Evolutionary conservation across 148 eudicot species (phyloP).

Genomic region (Rheum nobile): DNA sequence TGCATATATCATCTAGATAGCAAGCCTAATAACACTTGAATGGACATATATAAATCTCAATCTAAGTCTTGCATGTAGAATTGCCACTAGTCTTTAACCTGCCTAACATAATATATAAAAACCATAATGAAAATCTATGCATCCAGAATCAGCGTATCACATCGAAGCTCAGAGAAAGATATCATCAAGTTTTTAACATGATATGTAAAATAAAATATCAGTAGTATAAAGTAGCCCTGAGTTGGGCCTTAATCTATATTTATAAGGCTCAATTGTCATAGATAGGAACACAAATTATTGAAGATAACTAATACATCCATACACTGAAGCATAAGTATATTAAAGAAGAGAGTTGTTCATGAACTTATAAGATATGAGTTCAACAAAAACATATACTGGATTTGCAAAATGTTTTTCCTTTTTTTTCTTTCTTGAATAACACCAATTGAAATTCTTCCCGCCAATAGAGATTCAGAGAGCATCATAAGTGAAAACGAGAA

Average conservation of each 20-base stretch:
- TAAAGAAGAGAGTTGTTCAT: neutral
- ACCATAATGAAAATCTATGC: neutral
- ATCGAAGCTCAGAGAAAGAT: neutral
- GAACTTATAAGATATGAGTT: neutral
- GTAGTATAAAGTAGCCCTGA: neutral
- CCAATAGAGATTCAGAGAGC: slow-evolving; percentile 3
- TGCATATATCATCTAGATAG: neutral
- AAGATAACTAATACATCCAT: neutral
- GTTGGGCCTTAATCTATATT: neutral
- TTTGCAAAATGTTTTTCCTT: slow-evolving; percentile 92
- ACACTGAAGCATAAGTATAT: neutral
- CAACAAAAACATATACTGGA: slow-evolving; percentile 37
- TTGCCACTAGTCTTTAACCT: neutral
- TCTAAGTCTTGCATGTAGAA: neutral
- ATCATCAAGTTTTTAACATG: neutral
- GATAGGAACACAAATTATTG: neutral
- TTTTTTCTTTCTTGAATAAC: slow-evolving; percentile 75
- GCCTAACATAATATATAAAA: neutral
- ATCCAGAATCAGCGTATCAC: neutral
- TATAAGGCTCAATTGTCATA: neutral
- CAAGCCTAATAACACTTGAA: neutral
- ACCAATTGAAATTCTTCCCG: slow-evolving; percentile 97
- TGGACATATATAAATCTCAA: neutral
- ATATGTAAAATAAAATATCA: neutral
- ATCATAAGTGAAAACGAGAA: neutral